phyloP scores from a whole-genome alignment of 2,329 filamentous ascomycete genomes.

The Penicillium sp. region DNA sequence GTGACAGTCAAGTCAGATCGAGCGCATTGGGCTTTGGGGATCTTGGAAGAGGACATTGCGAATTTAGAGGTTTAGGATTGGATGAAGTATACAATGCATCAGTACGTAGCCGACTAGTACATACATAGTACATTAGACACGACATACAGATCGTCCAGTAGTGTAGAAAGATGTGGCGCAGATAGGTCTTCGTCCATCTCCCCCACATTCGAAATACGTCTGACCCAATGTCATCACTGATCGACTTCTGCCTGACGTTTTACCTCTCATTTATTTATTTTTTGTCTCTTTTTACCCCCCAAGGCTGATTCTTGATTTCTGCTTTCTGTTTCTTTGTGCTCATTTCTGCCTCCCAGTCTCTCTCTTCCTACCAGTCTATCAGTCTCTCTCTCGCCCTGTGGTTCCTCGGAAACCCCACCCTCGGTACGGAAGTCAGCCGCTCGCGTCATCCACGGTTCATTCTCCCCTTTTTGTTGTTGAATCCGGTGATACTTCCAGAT shows the following conservation, averaged over 20 bases:
- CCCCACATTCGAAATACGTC: neutral
- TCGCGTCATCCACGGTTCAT: conserved; percentile 37
- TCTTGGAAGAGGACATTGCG: conserved; percentile 75
- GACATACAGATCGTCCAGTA: conserved; percentile 3
- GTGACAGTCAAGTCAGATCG: conserved; percentile 63
- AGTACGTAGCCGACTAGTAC: too few relatives aligned
- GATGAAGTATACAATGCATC: neutral
- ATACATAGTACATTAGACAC: conserved; percentile 2
- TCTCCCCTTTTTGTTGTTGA: neutral
- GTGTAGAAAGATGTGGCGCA: conserved; percentile 3
- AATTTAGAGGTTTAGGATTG: conserved; percentile 54
- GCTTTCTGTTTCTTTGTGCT: neutral
- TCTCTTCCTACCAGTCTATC: neutral
- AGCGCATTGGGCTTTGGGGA: conserved; percentile 72
- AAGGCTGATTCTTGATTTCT: conserved; percentile 14
- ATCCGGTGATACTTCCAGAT: conserved; percentile 22
- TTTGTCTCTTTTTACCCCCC: neutral
- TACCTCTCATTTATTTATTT: neutral
- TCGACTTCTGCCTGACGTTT: conserved; percentile 20
- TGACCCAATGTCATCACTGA: conserved; percentile 17
- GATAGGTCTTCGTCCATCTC: neutral
- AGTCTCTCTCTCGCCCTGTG: conserved; percentile 9
- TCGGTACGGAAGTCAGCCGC: conserved; percentile 36
- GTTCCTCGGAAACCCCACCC: conserved; percentile 16
- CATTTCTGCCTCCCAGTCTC: neutral